Percentiles rank a stretch among this genome's conserved stretches.
Evolutionary conservation across 345 rosid genomes (phyloP).

Genomic region (Citrus glauca): DNA sequence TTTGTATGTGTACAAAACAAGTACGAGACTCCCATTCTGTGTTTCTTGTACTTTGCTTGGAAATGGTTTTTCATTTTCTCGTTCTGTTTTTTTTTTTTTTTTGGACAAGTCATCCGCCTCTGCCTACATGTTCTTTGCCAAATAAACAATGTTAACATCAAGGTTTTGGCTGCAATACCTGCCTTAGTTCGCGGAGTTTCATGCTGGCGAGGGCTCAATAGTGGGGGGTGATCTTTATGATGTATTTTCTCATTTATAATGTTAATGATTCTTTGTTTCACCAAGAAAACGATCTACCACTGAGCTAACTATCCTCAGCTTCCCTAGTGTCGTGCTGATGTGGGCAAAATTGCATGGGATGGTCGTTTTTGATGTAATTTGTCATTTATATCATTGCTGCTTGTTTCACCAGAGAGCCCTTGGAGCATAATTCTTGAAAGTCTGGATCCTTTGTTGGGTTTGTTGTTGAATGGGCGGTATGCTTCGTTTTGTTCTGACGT

Average conservation of each 20-base stretch:
- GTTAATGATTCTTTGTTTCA: neutral
- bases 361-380: neutral
- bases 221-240: neutral
- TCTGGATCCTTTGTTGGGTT: neutral
- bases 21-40: neutral
- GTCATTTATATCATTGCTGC: neutral
- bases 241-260: neutral
- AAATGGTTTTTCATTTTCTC: neutral
- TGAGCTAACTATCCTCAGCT: neutral
- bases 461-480: no score
- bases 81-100: no score
- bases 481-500: neutral
- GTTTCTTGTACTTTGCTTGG: neutral
- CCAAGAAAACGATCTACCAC: neutral
- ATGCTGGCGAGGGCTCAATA: neutral
- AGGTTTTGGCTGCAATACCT: neutral
- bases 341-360: neutral
- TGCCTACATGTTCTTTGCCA: neutral
- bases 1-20: neutral
- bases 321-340: neutral
- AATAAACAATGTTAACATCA: neutral
- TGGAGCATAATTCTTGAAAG: neutral
- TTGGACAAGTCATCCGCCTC: neutral
- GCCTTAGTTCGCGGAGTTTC: neutral
- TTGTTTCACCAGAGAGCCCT: neutral